phyloP scores from a whole-genome alignment of 2,329 filamentous ascomycete genomes.

The Periglandula ipomoeae region DNA sequence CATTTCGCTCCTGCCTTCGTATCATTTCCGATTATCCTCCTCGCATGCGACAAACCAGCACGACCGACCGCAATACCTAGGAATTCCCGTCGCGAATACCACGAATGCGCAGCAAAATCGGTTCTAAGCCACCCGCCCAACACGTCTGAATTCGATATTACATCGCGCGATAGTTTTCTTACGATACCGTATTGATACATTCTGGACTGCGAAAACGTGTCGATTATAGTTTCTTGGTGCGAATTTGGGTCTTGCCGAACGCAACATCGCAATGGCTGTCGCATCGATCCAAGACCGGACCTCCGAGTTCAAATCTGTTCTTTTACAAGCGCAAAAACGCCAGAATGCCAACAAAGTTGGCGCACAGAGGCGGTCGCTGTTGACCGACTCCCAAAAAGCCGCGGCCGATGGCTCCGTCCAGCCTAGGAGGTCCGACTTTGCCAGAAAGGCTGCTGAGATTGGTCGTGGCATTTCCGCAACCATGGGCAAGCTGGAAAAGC shows the following conservation, averaged over 20 bases:
- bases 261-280: constrained; percentile 43
- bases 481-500: constrained; percentile 88
- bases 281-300: constrained; percentile 93
- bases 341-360: constrained; percentile 69
- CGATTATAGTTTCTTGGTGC: constrained; percentile 22
- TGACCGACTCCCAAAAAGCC: constrained; percentile 64
- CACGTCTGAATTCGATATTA: too few relatives aligned
- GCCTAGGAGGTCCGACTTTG: constrained; percentile 78
- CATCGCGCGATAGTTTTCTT: not conserved
- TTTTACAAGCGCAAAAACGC: constrained; percentile 73
- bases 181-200: too few relatives aligned
- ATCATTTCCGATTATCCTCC: not conserved
- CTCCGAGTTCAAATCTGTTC: constrained; percentile 85
- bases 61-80: not conserved
- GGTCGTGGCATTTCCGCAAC: constrained; percentile 84
- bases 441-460: constrained; percentile 82
- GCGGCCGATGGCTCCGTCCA: constrained; percentile 45
- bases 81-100: not conserved
- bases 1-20: not conserved
- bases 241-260: not conserved
- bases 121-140: not conserved
- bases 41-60: not conserved
- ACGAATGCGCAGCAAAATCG: not conserved
- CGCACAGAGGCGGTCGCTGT: constrained; percentile 70
- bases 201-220: constrained; percentile 18